A percentile compares a stretch with the other conserved stretches of the same genome.
phyloP scores from a whole-genome alignment of 2,329 filamentous ascomycete species.

The Penicillium polonicum region DNA sequence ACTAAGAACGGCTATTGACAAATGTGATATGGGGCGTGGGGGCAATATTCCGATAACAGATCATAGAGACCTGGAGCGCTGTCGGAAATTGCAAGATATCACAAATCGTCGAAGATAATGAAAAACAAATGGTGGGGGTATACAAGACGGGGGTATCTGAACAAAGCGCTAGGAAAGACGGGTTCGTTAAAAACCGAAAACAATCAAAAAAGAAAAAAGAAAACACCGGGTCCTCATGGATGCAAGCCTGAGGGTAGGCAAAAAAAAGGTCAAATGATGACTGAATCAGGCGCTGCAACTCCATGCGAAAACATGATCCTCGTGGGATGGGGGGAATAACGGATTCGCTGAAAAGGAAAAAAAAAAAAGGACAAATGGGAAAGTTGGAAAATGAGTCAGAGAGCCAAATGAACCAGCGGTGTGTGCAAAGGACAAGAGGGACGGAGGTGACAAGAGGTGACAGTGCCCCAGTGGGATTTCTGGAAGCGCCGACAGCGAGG shows the following conservation, averaged over 20 bases:
- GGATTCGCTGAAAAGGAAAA: conserved; percentile 4
- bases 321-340: not conserved
- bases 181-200: conserved; percentile 14
- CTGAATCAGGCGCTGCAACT: conserved; percentile 8
- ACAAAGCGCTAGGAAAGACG: conserved; percentile 19
- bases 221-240: conserved; percentile 20
- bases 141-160: conserved; percentile 22
- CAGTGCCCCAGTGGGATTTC: conserved; percentile 13
- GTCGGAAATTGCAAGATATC: not conserved
- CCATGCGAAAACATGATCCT: not conserved
- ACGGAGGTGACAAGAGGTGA: not conserved
- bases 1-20: conserved; percentile 5
- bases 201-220: conserved; percentile 5
- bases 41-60: not conserved
- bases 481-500: conserved; percentile 25
- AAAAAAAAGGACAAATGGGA: not conserved
- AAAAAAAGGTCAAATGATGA: conserved; percentile 5
- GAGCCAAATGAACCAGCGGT: conserved; percentile 16
- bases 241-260: conserved; percentile 13
- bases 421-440: conserved; percentile 3
- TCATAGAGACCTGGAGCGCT: not conserved
- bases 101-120: not conserved
- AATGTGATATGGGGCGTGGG: conserved; percentile 7
- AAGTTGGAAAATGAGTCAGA: conserved; percentile 6
- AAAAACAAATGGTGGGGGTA: conserved; percentile 8